A percentile compares a stretch with the other conserved stretches of the same genome.
These are phyloP conservation scores for Ensete ventricosum DNA, from an alignment of 176 grass and related monocot genomes.

Conservation along the genomic window DNA sequence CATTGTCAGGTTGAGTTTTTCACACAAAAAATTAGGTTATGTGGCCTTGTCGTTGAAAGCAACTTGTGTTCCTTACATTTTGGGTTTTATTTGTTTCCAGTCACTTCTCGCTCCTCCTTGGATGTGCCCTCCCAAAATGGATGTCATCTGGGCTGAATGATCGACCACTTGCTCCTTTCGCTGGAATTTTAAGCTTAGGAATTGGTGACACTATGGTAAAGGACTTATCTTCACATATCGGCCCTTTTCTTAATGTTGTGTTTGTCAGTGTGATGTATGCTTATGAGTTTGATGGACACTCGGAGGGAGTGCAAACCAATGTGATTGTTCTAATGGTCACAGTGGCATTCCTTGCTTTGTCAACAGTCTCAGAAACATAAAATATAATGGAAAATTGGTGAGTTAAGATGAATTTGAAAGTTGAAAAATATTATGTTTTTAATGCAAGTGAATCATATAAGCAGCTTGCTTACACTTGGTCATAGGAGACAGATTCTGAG, in stretches of 20 bases:
- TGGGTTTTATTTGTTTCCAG: conserved; percentile 30
- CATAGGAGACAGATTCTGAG: background rate
- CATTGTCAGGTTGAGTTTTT: conserved; percentile 55
- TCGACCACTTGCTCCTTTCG: conserved; percentile 72
- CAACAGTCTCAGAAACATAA: background rate
- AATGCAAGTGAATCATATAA: background rate
- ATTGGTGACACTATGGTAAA: conserved; percentile 96
- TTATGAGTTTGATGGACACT: background rate
- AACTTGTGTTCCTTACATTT: conserved; percentile 5
- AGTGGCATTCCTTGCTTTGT: background rate
- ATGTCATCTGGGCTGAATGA: conserved; percentile 89
- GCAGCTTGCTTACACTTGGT: background rate
- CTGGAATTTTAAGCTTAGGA: conserved; percentile 96
- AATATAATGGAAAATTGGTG: background rate
- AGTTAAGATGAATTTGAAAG: background rate
- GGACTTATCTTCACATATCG: background rate
- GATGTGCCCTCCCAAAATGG: conserved; percentile 96
- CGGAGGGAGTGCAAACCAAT: too few species aligned
- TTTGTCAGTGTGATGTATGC: background rate
- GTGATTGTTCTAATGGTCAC: background rate
- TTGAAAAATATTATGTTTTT: background rate
- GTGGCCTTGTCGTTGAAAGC: conserved; percentile 5
- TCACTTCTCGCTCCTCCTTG: conserved; percentile 87
- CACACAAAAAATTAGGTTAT: conserved; percentile 7
- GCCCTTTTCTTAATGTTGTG: background rate